Base-by-base conservation (phyloP, 176 grass and related monocot genomes). In the Poa pratensis region DNA sequence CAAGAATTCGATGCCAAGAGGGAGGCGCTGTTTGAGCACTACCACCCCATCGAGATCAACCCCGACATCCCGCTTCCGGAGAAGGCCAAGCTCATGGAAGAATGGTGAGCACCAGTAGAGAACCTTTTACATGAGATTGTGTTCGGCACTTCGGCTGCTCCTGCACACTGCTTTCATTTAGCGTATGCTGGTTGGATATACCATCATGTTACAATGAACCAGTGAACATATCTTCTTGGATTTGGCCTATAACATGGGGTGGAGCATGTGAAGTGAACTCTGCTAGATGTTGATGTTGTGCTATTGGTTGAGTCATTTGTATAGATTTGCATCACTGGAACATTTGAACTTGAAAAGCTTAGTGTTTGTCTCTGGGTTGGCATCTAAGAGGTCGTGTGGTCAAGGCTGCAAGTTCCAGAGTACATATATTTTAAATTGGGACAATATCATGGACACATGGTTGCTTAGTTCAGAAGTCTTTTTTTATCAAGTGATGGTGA, bases 1-100 rank as follows among this genome's bases (percentile, higher is more conserved):
- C 22, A 87, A 9, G 93, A 94, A 39, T 98, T 78, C 57, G 91
- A 98, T 58, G 84, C 93, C 71, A 94, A 89, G 93, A 98, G 96
- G 82, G 89, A 95, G 30, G 88, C 72, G 1, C 55, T 98, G 83
- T 98, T 89, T 84, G 80, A 98, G 67, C 86, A 94, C 71, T 98
- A 98, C 89, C 96, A 98, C 69, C 96, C 89, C 8, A 91, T 98
- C 15, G 96, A 98, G 87, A 94, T 95, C 50, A 90, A 84, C 35
- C 91, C 96, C 1, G 86, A 87, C n/a, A 87, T 98, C 26, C 87
- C 93, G 14, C 90, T 94, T 3, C 87, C 67, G 0, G 91, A 98
- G 91, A 98, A 98, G 88, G 83, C 96, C 24, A 98, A 87, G 73
- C 88, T 98, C 40, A 95, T 98, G 96, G 96, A 98, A 66, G 93